Evolutionary conservation across 441 rosid species (phyloP), one percentile per base, ranked within the genome.

Genomic region (Isatis lusitanica): DNA sequence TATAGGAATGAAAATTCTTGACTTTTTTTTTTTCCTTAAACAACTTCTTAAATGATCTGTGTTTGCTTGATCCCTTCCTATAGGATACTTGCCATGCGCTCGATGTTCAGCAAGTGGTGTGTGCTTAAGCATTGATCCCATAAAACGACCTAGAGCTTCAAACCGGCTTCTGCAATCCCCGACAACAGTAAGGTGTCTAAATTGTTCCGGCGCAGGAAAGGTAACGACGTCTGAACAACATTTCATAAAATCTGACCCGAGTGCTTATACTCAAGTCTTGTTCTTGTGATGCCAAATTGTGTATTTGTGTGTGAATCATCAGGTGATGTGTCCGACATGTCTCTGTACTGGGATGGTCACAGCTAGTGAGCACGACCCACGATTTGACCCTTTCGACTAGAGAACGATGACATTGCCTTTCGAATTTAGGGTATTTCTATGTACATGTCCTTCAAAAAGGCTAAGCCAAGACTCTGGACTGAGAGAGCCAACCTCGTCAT

Each of bases 151-250:
- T 30, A 81, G 76, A 81, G 82, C 81, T 78, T 68, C 88, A 48
- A 83, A 83, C 75, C 73, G 39, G 31, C 87, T 88, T 66, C 61
- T 89, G 71, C 86, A 43, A 78, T 86, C 77, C 42, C 91, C 97
- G 33, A 84, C 83, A 9, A 85, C 93, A 13, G 78, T 73, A 74
- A 85, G 97, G 73, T 92, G 99, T 83, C 73, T 65, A 11, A 90
- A 87, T 74, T 94, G 97, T 85, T 94, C 99, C 3, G 97, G 99
- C 57, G 83, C 97, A 31, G 97, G 97, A 81, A 94, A 94, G 96
- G 97, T 94, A 82, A 31, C 53, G 21, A 26, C 50, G 15, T 75
- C 63, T 57, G 17, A 69, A 65, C 58, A 71, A 56, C 24, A 39
- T 56, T 30, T 35, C 42, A 59, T 40, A 11, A 24, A 35, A 9